Conservation (phyloP, 1,284 basidiomycete genomes). For the Ustilago nuda region DNA sequence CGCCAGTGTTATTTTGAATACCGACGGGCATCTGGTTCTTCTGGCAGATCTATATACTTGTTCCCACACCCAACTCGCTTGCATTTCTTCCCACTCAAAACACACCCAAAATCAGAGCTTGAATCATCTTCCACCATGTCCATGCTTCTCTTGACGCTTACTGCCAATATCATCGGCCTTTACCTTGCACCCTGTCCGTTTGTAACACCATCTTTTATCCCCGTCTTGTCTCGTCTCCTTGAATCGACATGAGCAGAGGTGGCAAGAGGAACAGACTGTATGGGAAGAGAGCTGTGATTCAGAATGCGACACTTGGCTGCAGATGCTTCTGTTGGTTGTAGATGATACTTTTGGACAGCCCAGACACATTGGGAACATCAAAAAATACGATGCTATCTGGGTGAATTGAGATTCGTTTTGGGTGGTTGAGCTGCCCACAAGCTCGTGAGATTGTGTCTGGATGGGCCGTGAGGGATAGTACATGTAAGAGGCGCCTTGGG, state of each 20-base stretch:
- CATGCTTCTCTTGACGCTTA: slow-evolving; percentile 7
- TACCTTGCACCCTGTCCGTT: slow-evolving; percentile 8
- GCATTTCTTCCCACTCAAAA: slow-evolving; percentile 6
- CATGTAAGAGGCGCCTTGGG: slow-evolving; percentile 11
- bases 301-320: too few relatives aligned
- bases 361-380: slow-evolving; percentile 3
- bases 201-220: slow-evolving; percentile 27
- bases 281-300: too few relatives aligned
- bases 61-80: neutral
- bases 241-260: too few relatives aligned
- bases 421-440: slow-evolving; percentile 29
- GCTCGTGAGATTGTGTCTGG: slow-evolving; percentile 12
- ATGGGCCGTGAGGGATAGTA: slow-evolving; percentile 25
- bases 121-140: neutral
- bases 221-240: neutral
- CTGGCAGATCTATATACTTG: neutral
- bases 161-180: slow-evolving; percentile 23
- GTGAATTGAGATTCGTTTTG: slow-evolving; percentile 43
- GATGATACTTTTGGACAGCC: neutral
- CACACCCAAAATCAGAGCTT: slow-evolving; percentile 9
- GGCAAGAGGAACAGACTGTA: too few relatives aligned
- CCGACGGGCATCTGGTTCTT: neutral
- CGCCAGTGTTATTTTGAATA: neutral
- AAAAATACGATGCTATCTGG: slow-evolving; percentile 37
- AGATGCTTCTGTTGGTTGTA: too few relatives aligned